These are phyloP conservation scores for Solanum corneliomulleri DNA, from an alignment of 257 asterid species.

Conservation along the genomic window DNA sequence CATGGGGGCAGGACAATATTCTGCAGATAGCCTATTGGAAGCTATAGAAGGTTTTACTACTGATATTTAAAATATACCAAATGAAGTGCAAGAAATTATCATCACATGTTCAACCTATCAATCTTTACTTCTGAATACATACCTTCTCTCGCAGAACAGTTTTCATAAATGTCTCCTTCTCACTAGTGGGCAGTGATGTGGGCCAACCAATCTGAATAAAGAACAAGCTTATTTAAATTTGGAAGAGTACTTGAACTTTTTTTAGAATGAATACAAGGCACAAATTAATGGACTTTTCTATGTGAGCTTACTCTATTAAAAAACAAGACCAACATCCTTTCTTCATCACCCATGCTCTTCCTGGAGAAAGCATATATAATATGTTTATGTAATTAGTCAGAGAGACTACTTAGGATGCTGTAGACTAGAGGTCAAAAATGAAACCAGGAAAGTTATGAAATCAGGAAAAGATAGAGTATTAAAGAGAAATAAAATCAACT, in stretches of 20 bases:
- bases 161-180: conserved; percentile 64
- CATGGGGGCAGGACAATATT: not conserved
- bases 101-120: not conserved
- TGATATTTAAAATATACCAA: not conserved
- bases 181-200: conserved; percentile 81
- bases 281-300: not conserved
- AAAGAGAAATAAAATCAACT: not conserved
- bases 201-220: conserved; percentile 96
- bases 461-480: not conserved
- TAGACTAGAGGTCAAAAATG: not conserved
- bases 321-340: conserved; percentile 71
- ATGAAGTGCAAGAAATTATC: not conserved
- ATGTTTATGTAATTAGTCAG: not conserved
- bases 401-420: not conserved
- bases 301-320: conserved; percentile 64
- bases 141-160: conserved; percentile 84
- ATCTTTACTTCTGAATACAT: not conserved
- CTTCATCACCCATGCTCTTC: conserved; percentile 88
- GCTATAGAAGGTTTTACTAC: not conserved
- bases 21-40: not conserved
- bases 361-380: conserved; percentile 20
- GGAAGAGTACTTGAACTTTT: not conserved
- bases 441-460: not conserved
- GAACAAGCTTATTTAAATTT: not conserved
- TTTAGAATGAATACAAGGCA: not conserved